phyloP scores from a whole-genome alignment of 1,284 basidiomycete species.

The Acaromyces ingoldii region DNA sequence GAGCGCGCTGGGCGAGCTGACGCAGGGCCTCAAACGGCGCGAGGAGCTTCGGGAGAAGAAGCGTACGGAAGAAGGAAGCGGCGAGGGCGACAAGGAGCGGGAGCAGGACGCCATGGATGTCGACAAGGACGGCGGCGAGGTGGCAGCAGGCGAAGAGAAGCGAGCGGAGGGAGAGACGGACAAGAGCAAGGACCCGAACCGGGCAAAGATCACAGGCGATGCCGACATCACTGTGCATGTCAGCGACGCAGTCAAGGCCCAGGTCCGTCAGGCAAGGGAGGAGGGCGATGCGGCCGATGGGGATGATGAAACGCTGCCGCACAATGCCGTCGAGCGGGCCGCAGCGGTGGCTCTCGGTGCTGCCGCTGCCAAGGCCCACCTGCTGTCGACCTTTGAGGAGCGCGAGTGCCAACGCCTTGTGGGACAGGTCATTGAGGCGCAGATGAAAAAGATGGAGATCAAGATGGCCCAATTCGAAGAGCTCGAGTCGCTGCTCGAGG shows the following conservation, averaged over 20 bases:
- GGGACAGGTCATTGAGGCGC: conserved; percentile 79
- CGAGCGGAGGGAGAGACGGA: conserved; percentile 16
- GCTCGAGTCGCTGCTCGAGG: conserved; percentile 45
- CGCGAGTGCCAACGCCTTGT: conserved; percentile 73
- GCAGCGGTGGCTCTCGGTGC: conserved; percentile 62
- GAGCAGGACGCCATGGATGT: conserved; percentile 34
- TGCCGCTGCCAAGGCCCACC: conserved; percentile 77
- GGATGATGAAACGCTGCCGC: conserved; percentile 32
- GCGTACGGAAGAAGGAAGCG: conserved; percentile 50
- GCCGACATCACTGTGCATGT: conserved; percentile 5
- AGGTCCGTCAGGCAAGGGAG: neutral
- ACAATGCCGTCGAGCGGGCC: conserved; percentile 41
- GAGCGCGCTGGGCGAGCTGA: conserved; percentile 66
- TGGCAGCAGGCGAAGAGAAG: conserved; percentile 9
- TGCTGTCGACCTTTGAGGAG: conserved; percentile 81
- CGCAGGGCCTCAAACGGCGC: conserved; percentile 36
- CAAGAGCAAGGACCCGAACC: conserved; percentile 5
- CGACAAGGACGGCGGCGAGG: conserved; percentile 35
- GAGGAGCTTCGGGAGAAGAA: conserved; percentile 16
- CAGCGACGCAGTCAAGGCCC: conserved; percentile 2
- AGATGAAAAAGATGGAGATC: conserved; percentile 79
- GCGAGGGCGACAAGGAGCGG: conserved; percentile 13
- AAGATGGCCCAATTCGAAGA: conserved; percentile 50
- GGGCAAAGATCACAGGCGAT: neutral
- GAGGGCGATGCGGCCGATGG: conserved; percentile 4